A percentile compares a stretch with the other conserved stretches of the same genome.
These are phyloP conservation scores for Suillus cothurnatus DNA, from an alignment of 768 basidiomycete species.

Conservation along the genomic window DNA sequence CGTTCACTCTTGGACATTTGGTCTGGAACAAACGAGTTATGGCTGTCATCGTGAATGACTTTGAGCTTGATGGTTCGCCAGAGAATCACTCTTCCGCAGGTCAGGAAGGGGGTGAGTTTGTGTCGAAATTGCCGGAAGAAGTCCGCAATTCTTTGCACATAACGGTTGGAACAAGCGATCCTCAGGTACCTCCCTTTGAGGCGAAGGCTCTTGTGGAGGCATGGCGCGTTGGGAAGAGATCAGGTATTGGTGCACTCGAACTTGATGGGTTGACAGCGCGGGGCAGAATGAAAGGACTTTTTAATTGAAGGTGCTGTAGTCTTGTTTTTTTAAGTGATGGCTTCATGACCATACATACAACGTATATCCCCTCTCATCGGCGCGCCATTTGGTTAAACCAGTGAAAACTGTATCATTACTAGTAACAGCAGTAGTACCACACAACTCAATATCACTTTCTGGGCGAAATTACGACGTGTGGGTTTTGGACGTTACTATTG, in stretches of 20 bases:
- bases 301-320: background rate
- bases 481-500: background rate
- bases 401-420: background rate
- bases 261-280: conserved; percentile 28
- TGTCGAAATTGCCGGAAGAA: conserved; percentile 47
- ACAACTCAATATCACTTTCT: background rate
- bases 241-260: conserved; percentile 28
- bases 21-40: conserved; percentile 65
- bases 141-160: conserved; percentile 68
- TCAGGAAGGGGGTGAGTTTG: conserved; percentile 47
- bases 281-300: conserved; percentile 36
- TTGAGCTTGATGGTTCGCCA: conserved; percentile 41
- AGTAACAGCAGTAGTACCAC: background rate
- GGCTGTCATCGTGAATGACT: conserved; percentile 70
- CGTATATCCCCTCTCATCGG: background rate
- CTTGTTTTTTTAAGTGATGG: background rate
- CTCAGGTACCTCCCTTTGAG: conserved; percentile 62
- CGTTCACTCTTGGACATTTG: conserved; percentile 45
- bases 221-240: conserved; percentile 45
- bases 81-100: conserved; percentile 23
- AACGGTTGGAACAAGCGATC: conserved; percentile 75
- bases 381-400: background rate
- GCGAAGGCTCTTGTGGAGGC: conserved; percentile 63
- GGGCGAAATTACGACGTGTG: background rate
- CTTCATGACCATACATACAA: background rate